Base-by-base conservation (phyloP, 306 rosid species). In the Rosa chinensis region DNA sequence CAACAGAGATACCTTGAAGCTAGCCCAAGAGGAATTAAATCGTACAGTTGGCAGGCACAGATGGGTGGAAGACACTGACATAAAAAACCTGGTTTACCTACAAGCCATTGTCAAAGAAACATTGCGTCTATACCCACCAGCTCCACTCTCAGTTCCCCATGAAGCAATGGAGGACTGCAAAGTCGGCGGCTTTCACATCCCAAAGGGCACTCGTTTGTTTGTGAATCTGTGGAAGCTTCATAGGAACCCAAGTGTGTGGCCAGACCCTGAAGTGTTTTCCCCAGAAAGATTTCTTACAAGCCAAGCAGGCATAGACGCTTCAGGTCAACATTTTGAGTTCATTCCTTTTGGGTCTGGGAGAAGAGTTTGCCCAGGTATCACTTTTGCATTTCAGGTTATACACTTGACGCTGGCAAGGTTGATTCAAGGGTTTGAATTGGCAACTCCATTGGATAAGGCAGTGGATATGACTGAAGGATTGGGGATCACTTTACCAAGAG, bases 151-250 rank as follows among this genome's bases (percentile, higher is more conserved):
- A 25, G 78, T 89, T 3, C 93, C 91, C 4, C 96, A 87, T 13
- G 87, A 87, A 69, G 91, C 90, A n/a, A 81, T 42, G 44, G 80
- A 89, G 79, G 92, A 89, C 28, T 87, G 89, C 40, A 0, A 73
- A 0, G 83, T 91, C 9, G 78, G 77, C 0, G 88, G 82, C 63
- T 86, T 83, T 14, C 45, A 42, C 8, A 70, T 89, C 0, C 88
- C 85, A 2, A 88, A 78, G 64, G 93, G 93, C 5, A 89, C 90
- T 0, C 92, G 84, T 23, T 79, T 86, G 20, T 76, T 85, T 5
- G 90, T 85, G 35, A 91, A 91, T 62, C 79, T 83, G 12, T 91
- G 89, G 92, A 91, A 82, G 72, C 56, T 91, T n/a, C 96, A 86
- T 8, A 84, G 96, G 62, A 89, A 91, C 63, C 90, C 90, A 17